These are phyloP conservation scores for Sarcodon aspratus DNA, from an alignment of 768 basidiomycete genomes.

Conservation along the genomic window DNA sequence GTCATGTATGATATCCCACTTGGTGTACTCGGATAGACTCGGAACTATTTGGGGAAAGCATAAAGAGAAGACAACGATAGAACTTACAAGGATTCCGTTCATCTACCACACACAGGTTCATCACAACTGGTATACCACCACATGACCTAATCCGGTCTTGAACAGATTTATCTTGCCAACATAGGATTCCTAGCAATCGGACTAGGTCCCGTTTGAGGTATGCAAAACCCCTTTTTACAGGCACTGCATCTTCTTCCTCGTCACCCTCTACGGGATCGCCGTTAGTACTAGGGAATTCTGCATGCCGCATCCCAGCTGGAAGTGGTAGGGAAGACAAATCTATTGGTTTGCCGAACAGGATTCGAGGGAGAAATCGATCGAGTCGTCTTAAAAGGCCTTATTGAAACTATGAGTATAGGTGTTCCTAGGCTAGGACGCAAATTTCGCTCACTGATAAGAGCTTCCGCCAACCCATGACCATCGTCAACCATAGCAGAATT, in stretches of 20 bases:
- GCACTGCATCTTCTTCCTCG: constrained; percentile 2
- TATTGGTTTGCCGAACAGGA: constrained; percentile 55
- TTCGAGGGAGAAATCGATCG: constrained; percentile 74
- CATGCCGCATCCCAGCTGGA: neutral
- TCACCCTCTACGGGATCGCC: neutral
- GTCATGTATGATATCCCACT: neutral
- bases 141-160: constrained; percentile 66
- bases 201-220: constrained; percentile 87
- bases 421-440: no score
- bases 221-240: constrained; percentile 51
- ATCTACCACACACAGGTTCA: constrained; percentile 85
- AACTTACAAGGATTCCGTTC: constrained; percentile 87
- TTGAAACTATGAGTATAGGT: constrained; percentile 6
- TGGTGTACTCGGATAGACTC: neutral
- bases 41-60: neutral
- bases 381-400: constrained; percentile 48
- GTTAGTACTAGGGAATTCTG: neutral
- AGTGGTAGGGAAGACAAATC: neutral
- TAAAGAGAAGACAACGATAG: neutral
- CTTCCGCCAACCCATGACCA: neutral
- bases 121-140: constrained; percentile 70
- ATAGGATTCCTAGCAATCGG: constrained; percentile 74
- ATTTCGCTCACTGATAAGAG: neutral
- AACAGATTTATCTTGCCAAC: constrained; percentile 46
- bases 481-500: neutral